Evolutionary conservation across 805 yeast species (phyloP).

Genomic region (Candida wancherniae): DNA sequence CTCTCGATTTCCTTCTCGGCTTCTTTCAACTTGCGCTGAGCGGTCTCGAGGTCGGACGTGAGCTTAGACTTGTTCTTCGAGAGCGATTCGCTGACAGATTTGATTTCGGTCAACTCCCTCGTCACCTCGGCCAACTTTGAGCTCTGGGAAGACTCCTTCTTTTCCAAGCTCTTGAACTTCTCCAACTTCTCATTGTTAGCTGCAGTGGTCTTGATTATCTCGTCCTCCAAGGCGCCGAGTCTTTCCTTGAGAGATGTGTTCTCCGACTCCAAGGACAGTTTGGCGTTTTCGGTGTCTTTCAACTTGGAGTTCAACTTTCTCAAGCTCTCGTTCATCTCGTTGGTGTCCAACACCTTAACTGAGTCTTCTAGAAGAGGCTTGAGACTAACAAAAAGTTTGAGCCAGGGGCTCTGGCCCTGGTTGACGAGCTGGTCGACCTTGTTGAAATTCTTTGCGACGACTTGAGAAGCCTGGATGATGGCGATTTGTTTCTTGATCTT

Average conservation of each 20-base stretch:
- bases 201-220: conserved; percentile 23
- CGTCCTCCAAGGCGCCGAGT: conserved; percentile 30
- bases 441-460: conserved; percentile 58
- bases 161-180: conserved; percentile 39
- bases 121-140: conserved; percentile 26
- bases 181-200: conserved; percentile 44
- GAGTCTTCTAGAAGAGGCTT: conserved; percentile 72
- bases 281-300: conserved; percentile 30
- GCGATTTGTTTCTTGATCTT: conserved; percentile 44
- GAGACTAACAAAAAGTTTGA: conserved; percentile 59
- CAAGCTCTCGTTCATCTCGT: conserved; percentile 54
- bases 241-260: conserved; percentile 38
- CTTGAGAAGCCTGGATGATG: conserved; percentile 64
- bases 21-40: conserved; percentile 12
- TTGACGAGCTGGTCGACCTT: conserved; percentile 49
- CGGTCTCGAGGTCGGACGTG: conserved; percentile 9
- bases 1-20: too few relatives aligned
- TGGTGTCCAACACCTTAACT: conserved; percentile 53
- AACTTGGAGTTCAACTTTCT: conserved; percentile 43
- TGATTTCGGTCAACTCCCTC: conserved; percentile 26
- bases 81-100: conserved; percentile 28
- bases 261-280: conserved; percentile 27
- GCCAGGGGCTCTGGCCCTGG: conserved; percentile 50
- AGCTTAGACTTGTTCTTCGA: conserved; percentile 28
- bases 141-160: conserved; percentile 31